Evolutionary conservation across 2,329 filamentous ascomycete genomes (phyloP).

Genomic region (Cyclaneusma minus): DNA sequence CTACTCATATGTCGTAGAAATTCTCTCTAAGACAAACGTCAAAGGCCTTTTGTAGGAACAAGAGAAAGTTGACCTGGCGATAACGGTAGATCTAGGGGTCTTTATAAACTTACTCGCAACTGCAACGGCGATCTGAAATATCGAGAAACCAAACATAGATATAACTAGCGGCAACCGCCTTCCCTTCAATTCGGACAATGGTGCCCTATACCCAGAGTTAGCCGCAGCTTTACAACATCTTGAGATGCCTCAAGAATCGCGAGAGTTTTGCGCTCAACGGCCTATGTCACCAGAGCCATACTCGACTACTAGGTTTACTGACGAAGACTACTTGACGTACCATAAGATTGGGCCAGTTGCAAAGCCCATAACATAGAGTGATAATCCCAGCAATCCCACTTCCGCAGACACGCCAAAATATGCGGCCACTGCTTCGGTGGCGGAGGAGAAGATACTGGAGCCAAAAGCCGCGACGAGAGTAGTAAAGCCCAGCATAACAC

Average conservation of each 20-base stretch:
- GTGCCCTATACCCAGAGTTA: no score
- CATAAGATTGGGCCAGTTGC: slow-evolving; percentile 58
- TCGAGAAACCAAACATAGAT: slow-evolving; percentile 52
- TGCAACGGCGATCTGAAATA: slow-evolving; percentile 50
- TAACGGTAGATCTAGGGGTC: no score
- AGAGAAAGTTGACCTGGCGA: no score
- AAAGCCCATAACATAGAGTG: slow-evolving; percentile 57
- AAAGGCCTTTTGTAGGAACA: slow-evolving; percentile 23
- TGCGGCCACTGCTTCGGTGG: slow-evolving; percentile 37
- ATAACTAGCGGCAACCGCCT: slow-evolving; percentile 45
- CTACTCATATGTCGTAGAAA: no score
- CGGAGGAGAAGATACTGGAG: slow-evolving; percentile 59
- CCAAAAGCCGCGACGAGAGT: slow-evolving; percentile 59
- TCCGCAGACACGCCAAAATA: slow-evolving; percentile 45
- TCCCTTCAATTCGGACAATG: slow-evolving; percentile 56
- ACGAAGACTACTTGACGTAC: no score
- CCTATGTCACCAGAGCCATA: no score
- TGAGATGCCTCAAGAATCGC: no score
- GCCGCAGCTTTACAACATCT: no score
- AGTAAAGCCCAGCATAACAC: slow-evolving; percentile 55
- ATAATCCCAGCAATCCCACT: slow-evolving; percentile 49
- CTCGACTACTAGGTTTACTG: no score
- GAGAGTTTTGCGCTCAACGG: no score
- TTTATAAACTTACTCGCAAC: no score
- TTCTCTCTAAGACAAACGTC: no score